Conservation (phyloP, 345 rosid species). For the Carallia pectinifolia region DNA sequence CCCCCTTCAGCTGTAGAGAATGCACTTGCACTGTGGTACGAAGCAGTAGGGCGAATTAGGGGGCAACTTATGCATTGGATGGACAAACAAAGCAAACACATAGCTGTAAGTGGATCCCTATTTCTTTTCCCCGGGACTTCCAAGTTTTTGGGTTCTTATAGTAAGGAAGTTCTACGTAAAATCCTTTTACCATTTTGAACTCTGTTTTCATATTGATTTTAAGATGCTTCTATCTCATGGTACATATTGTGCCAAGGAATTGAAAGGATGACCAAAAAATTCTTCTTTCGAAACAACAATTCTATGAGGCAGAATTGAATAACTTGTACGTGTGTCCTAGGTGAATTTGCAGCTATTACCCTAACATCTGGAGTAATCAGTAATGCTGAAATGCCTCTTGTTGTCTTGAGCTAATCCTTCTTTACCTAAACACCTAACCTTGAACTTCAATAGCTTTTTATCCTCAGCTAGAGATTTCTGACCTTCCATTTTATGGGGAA, state of each 20-base stretch:
- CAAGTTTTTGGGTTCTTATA: conserved; percentile 10
- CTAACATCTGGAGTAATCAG: background rate
- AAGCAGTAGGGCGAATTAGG: conserved; percentile 93
- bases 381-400: too few species aligned
- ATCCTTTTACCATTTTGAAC: background rate
- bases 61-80: conserved; percentile 84
- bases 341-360: conserved; percentile 1
- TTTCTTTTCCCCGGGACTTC: conserved; percentile 2
- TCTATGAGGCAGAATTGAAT: background rate
- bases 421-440: too few species aligned
- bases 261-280: background rate
- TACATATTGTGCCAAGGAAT: background rate
- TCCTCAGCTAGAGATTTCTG: background rate
- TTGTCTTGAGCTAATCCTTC: too few species aligned
- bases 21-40: conserved; percentile 91
- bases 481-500: background rate
- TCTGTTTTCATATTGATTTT: background rate
- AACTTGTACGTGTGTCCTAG: background rate
- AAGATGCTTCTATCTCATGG: background rate
- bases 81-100: conserved; percentile 99
- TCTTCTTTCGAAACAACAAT: background rate
- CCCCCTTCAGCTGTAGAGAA: conserved; percentile 93
- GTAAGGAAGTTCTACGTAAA: background rate
- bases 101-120: conserved; percentile 59
- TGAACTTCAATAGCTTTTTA: background rate